Percentiles rank a stretch among this genome's conserved stretches.
Conservation (phyloP, 495 filamentous ascomycete genomes). For the Choiromyces venosus region DNA sequence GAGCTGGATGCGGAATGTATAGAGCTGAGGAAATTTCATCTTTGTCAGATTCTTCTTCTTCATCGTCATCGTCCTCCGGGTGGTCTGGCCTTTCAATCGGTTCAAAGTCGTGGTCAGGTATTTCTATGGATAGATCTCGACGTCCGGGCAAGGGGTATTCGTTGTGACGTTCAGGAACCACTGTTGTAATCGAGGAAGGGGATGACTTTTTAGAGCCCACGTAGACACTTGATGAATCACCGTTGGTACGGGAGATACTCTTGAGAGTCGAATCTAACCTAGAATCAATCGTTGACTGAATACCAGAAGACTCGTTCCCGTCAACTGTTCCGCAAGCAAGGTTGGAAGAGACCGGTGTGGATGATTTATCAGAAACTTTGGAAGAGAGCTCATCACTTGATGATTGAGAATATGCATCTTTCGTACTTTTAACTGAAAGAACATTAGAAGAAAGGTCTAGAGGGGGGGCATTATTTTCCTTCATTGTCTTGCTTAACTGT, state of each 20-base stretch:
- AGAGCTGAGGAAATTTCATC: constrained; percentile 93
- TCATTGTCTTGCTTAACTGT: constrained; percentile 7
- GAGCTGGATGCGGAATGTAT: constrained; percentile 77
- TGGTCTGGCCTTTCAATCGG: constrained; percentile 38
- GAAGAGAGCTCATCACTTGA: constrained; percentile 40
- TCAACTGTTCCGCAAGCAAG: constrained; percentile 32
- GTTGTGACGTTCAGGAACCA: constrained; percentile 40
- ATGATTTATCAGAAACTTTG: constrained; percentile 37
- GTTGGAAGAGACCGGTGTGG: constrained; percentile 35
- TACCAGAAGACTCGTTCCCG: constrained; percentile 12
- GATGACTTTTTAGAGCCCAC: background rate
- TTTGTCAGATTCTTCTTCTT: constrained; percentile 78
- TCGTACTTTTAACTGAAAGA: constrained; percentile 40
- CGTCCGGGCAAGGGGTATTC: constrained; percentile 14
- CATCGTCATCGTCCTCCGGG: constrained; percentile 49
- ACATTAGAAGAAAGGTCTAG: constrained; percentile 38
- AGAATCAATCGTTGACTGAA: background rate
- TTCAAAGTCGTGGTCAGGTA: constrained; percentile 38
- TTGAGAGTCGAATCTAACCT: constrained; percentile 19
- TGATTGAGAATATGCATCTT: constrained; percentile 40
- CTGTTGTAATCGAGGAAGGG: constrained; percentile 35
- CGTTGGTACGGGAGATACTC: constrained; percentile 21
- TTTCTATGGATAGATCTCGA: constrained; percentile 27
- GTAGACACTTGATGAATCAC: constrained; percentile 9
- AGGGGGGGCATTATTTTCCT: constrained; percentile 26